Evolutionary conservation across 2,329 filamentous ascomycete species (phyloP), one percentile per base, ranked within the genome.

Genomic region (Dryadomyces quercivorus): DNA sequence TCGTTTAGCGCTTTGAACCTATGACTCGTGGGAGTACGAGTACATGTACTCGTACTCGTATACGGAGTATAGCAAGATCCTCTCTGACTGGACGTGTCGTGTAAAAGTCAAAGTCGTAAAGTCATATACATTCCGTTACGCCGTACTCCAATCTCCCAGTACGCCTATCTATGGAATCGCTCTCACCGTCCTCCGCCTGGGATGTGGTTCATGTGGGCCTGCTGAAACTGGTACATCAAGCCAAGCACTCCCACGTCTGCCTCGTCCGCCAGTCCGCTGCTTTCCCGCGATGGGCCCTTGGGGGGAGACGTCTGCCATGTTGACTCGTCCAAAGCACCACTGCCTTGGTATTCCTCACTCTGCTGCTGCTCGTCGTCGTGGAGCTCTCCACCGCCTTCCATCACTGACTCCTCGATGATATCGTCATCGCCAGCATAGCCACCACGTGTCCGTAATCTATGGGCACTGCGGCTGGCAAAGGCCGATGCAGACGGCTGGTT

Each of bases 401-500:
- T 22, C 1, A 38, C 63, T 0, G 75, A 67, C 60, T 85, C 78
- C 59, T 82, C 80, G 8, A 77, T 77, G 61, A 76, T 80, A 60
- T 70, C 74, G 50, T 64, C 69, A 58, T 72, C 79, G 38, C 66
- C 72, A 50, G 70, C 75, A 60, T 74, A 74, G 52, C 64, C 70
- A 63, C 71, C 68, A 56, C 70, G 54, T 59, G 70, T 67, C 21
- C 75, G 74, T 15, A 68, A 66, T 52, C 72, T 68, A 56, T 78
- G 70, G n/a, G 70, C 63, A 51, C 74, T 78, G 43, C 74, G 72
- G 18, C 63, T 68, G 2, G 70, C 69, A 40, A 72, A 65, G 5
- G 70, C 70, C 10, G 75, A 72, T 1, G 71, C 70, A 1, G 75
- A 72, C 6, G 85, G 86, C 57, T 90, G 85, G 58, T 91, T 83